Evolutionary conservation across 164 flowering plant species (phyloP), one percentile per base, ranked within the genome.

Genomic region (Tetrastigma voinierianum): DNA sequence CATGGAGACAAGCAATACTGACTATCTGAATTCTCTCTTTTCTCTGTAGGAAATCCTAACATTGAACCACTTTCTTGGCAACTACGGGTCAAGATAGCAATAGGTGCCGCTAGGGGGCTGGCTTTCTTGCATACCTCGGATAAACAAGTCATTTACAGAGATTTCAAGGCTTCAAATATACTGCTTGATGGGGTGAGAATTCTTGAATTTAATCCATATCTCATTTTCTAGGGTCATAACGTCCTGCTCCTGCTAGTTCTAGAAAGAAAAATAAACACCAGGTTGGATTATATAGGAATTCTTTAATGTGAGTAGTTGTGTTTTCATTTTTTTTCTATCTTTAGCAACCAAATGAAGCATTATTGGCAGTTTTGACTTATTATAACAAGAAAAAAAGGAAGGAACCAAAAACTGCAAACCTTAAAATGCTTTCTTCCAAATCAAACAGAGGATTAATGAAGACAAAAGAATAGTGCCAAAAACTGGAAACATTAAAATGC

Each of bases 51-150:
- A 62, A 74, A 71, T 20, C 65, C 87, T 58, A 40, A 74, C 2
- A 70, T 67, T 51, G 81, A 74, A 65, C 84, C 91, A 12, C 79
- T 87, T 21, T 71, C 87, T 51, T 87, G 89, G 91, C 80, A 80
- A 9, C 46, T 72, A 43, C 67, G 89, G 76, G 71, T 87, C 24
- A 78, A 82, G 64, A 85, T 87, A 53, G 77, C 79, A 47, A 77
- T 79, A n/a, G 89, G 88, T 52, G 91, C 91, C 40, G 91, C 89
- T 51, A 74, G 74, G 16, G 91, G 91, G n/a, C 76, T 87, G 24
- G 83, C 83, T 44, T 85, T 85, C 71, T 73, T 87, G 60, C 89
- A 87, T 59, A 59, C 84, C 47, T 80, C 85, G 13, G 86, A 87
- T 17, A 77, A 77, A 51, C 69, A 85, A 61, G 79, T 87, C 56